These are phyloP conservation scores for Orbilia ellipsospora DNA, from an alignment of 2,329 filamentous ascomycete species.

Conservation along the genomic window DNA sequence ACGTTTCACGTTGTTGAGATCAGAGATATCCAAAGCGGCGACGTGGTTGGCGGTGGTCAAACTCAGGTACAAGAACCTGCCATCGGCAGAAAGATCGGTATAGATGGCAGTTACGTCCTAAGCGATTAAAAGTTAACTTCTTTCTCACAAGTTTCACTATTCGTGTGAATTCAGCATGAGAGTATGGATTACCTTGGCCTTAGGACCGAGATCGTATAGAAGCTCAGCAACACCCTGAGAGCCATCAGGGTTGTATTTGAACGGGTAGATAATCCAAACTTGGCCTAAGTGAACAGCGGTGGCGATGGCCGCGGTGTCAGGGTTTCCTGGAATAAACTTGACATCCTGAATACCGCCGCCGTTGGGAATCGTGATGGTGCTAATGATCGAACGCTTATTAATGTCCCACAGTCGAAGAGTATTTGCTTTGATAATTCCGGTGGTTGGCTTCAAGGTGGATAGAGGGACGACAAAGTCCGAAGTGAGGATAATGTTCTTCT, in stretches of 20 bases:
- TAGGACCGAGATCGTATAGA: slow-evolving; percentile 70
- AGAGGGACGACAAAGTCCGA: slow-evolving; percentile 73
- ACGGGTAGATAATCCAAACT: slow-evolving; percentile 74
- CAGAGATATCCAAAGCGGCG: slow-evolving; percentile 71
- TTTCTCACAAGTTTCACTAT: too few relatives aligned
- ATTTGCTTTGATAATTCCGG: slow-evolving; percentile 68
- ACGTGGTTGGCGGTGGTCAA: slow-evolving; percentile 73
- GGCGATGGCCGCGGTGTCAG: slow-evolving; percentile 70
- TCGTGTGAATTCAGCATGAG: too few relatives aligned
- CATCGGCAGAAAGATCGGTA: slow-evolving; percentile 71
- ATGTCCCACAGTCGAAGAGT: slow-evolving; percentile 72
- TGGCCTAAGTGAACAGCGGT: slow-evolving; percentile 71
- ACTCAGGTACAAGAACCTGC: slow-evolving; percentile 71
- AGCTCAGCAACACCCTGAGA: slow-evolving; percentile 70
- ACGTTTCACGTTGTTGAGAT: slow-evolving; percentile 71
- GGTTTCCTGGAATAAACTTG: slow-evolving; percentile 73
- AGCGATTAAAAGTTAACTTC: neutral
- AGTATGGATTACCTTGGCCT: slow-evolving; percentile 62
- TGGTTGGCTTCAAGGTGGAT: slow-evolving; percentile 71
- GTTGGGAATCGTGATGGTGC: slow-evolving; percentile 71
- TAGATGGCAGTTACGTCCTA: slow-evolving; percentile 48
- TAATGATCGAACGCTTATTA: slow-evolving; percentile 68
- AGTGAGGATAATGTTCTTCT: slow-evolving; percentile 70
- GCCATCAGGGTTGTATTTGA: slow-evolving; percentile 62
- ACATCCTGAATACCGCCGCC: slow-evolving; percentile 73